These are phyloP conservation scores for Puccinia novopanici DNA, from an alignment of 1,284 basidiomycete genomes.

Conservation along the genomic window DNA sequence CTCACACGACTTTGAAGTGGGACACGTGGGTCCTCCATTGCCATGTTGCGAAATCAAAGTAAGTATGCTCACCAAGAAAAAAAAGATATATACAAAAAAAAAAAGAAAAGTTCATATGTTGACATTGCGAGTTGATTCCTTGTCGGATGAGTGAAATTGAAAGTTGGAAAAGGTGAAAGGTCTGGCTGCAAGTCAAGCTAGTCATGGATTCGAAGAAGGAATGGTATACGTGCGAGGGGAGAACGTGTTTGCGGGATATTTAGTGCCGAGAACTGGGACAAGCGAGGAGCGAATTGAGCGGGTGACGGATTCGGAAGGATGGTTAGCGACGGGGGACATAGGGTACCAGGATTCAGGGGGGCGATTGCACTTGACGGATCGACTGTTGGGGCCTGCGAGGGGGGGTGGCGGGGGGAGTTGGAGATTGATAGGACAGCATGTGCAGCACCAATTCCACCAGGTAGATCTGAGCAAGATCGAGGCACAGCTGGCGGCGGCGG, in stretches of 20 bases:
- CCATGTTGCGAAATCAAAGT: slow-evolving; percentile 50
- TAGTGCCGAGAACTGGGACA: slow-evolving; percentile 5
- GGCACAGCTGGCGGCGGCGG: background rate
- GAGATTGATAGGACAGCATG: no score
- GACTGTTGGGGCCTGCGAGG: background rate
- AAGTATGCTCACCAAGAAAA: background rate
- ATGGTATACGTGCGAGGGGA: slow-evolving; percentile 24
- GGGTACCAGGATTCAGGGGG: slow-evolving; percentile 30
- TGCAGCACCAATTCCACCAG: slow-evolving; percentile 40
- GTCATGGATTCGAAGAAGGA: slow-evolving; percentile 28
- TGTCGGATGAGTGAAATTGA: slow-evolving; percentile 31
- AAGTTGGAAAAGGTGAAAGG: slow-evolving; percentile 30
- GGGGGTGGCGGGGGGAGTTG: background rate
- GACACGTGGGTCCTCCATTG: slow-evolving; percentile 41
- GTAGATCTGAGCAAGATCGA: slow-evolving; percentile 42
- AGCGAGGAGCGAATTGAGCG: slow-evolving; percentile 9
- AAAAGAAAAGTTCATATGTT: slow-evolving; percentile 10
- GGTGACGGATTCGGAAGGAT: slow-evolving; percentile 23
- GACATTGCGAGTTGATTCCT: background rate
- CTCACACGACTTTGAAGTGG: slow-evolving; percentile 18
- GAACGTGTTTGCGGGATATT: slow-evolving; percentile 33
- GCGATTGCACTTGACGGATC: slow-evolving; percentile 20
- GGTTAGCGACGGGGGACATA: slow-evolving; percentile 42
- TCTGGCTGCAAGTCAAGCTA: slow-evolving; percentile 5
- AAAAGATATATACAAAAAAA: background rate